Evolutionary conservation across 129 eudicot species (phyloP).

Genomic region (Helianthus tuberosus): DNA sequence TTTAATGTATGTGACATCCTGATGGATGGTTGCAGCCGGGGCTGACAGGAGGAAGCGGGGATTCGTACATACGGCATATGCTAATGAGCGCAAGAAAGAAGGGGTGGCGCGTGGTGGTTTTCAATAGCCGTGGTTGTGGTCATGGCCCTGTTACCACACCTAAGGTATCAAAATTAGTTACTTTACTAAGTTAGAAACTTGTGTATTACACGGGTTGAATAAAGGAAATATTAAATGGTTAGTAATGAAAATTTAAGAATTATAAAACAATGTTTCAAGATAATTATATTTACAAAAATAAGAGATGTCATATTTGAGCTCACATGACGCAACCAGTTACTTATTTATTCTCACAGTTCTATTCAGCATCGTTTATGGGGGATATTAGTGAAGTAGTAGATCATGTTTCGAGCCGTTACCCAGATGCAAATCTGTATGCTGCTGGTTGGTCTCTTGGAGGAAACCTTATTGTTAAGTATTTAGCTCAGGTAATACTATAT

Average conservation of each 20-base stretch:
- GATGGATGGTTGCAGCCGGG: conserved; percentile 76
- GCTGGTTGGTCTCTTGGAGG: conserved; percentile 99
- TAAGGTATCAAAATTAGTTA: conserved; percentile 48
- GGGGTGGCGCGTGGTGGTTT: conserved; percentile 93
- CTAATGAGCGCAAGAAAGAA: conserved; percentile 60
- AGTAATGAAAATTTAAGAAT: too few species aligned
- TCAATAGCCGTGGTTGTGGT: conserved; percentile 96
- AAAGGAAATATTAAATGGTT: too few species aligned
- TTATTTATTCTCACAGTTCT: conserved; percentile 58
- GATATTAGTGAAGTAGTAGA: conserved; percentile 84
- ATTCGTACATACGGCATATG: conserved; percentile 85
- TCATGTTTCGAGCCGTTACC: conserved; percentile 65
- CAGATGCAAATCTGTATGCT: conserved; percentile 82
- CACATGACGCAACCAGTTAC: too few species aligned
- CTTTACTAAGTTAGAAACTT: too few species aligned
- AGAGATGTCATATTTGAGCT: too few species aligned
- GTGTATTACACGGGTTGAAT: too few species aligned
- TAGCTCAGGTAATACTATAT: conserved; percentile 64
- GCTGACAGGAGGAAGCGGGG: conserved; percentile 93
- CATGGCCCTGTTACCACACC: conserved; percentile 87
- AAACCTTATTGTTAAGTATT: conserved; percentile 84
- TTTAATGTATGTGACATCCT: not conserved
- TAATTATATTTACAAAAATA: too few species aligned
- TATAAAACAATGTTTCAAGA: too few species aligned
- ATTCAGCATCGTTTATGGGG: conserved; percentile 89